Conservation (phyloP, 2,329 filamentous ascomycete genomes). For the Pseudogymnoascus sp. region DNA sequence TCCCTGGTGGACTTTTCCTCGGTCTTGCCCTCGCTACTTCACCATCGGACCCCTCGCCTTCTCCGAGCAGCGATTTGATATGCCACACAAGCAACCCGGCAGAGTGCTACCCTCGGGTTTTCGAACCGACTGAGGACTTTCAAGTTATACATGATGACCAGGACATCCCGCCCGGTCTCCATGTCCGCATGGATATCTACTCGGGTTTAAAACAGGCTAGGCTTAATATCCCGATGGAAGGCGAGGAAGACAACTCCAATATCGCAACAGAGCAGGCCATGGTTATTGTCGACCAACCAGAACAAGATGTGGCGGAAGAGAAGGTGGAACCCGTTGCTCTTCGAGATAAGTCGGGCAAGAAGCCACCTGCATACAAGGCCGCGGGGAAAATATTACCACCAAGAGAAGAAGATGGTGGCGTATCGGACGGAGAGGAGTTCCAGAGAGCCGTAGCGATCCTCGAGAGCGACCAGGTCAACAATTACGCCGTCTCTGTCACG, state of each 20-base stretch:
- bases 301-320: constrained; percentile 24
- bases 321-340: constrained; percentile 17
- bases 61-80: constrained; percentile 48
- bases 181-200: constrained; percentile 58
- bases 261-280: constrained; percentile 46
- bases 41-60: constrained; percentile 16
- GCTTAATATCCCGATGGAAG: constrained; percentile 48
- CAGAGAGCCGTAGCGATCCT: constrained; percentile 42
- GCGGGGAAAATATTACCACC: constrained; percentile 52
- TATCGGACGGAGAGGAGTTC: constrained; percentile 39
- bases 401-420: constrained; percentile 27
- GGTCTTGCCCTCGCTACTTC: constrained; percentile 13
- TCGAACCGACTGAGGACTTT: constrained; percentile 58
- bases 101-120: constrained; percentile 61
- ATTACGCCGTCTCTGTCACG: constrained; percentile 15
- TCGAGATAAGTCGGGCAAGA: constrained; percentile 37
- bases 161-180: constrained; percentile 56
- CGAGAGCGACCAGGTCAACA: constrained; percentile 34
- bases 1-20: background rate
- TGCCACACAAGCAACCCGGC: constrained; percentile 53
- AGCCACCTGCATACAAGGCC: constrained; percentile 49
- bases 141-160: constrained; percentile 57
- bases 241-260: constrained; percentile 42
- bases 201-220: constrained; percentile 60
- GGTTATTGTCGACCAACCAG: constrained; percentile 44